Evolutionary conservation across 352 stramenopile genomes (phyloP), one percentile per base, ranked within the genome.

Genomic region (Phytophthora multivora): DNA sequence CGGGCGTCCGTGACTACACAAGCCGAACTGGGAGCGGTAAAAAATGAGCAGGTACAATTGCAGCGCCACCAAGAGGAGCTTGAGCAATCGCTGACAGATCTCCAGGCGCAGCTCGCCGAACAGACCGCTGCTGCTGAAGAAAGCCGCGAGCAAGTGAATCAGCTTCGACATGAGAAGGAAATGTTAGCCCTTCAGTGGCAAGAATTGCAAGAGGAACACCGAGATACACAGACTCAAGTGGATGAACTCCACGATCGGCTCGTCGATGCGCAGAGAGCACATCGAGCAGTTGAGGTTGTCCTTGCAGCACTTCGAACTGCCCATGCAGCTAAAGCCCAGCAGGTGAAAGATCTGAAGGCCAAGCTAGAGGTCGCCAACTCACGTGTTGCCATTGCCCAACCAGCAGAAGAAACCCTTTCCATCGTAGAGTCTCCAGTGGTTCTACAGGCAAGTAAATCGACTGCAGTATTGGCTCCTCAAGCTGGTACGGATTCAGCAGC

Each of bases 171-270:
- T 33, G 72, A 83, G 11, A 68, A 77, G 23, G 77, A 88, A 23
- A 73, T 71, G 28, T 38, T 77, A 8, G 30, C 61, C 8, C 61
- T 85, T 25, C 67, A 69, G 15, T 71, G 69, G 59, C 64, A 78
- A 8, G 80, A 88, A 59, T 60, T 90, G 42, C 66, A 79, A 46
- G 59, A 69, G 5, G 83, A 90, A 23, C 71, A 88, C 36, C 47
- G 59, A 12, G 80, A 90, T 52, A 47, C 83, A 2, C 56, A 75
- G 11, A 64, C 71, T 4, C 73, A 90, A 28, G 65, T 71, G 1
- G 79, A 90, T 5, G 79, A 89, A 45, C 63, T 92, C 15, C 83
- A 90, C 45, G 53, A 63, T 15, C 67, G 74, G 10, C 68, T 90
- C 7, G 74, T 90, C 15, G 72, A 77, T 6, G 70, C 73, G 1